Evolutionary conservation across 345 rosid species (phyloP), one percentile per base, ranked within the genome.

Genomic region (Pelargonium nanum): DNA sequence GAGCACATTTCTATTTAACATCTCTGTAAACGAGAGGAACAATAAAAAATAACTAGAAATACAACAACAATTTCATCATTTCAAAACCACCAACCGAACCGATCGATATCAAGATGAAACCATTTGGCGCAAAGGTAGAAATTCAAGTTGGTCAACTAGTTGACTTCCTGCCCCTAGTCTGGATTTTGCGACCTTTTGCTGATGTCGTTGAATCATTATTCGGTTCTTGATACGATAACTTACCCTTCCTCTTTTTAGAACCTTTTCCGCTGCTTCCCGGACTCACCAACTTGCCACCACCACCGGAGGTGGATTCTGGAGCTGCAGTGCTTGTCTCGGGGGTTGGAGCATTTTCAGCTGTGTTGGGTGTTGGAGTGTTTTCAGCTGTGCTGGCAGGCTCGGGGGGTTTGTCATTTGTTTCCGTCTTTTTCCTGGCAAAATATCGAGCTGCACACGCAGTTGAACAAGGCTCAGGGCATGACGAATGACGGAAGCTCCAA

Each of bases 401-500:
- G 15, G 48, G 48, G 0, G 16, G 48, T 12, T 40, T 40, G 2
- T 7, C 48, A 40, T 2, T 10, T 40, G 9, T 3, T 17, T 12
- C 48, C 3, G 48, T 40, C 48, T 9, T 40, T 17, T 40, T 40
- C 48, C 48, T 40, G 9, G 16, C 15, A 9, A 17, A 40, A 17
- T 40, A 6, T 40, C 48, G 2, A 17, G 48, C 48, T 15, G 48
- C 15, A 12, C 48, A 40, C 15, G 48, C 13, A 9, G 13, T 40
- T 40, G 48, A 40, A 17, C 48, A 40, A 40, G 48, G 48, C 15
- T 40, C 16, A 12, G 15, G 3, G 15, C 48, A 40, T 2, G 48
- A 15, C 2, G 77, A 62, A 70, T 83, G 84, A 76, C 75, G 70
- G 64, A 60, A 74, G 66, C 77, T 77, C 94, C 94, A 83, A 16